A percentile compares a stretch with the other conserved stretches of the same genome.
Evolutionary conservation across 805 yeast species (phyloP).

Genomic region (Hanseniaspora clermontiae): DNA sequence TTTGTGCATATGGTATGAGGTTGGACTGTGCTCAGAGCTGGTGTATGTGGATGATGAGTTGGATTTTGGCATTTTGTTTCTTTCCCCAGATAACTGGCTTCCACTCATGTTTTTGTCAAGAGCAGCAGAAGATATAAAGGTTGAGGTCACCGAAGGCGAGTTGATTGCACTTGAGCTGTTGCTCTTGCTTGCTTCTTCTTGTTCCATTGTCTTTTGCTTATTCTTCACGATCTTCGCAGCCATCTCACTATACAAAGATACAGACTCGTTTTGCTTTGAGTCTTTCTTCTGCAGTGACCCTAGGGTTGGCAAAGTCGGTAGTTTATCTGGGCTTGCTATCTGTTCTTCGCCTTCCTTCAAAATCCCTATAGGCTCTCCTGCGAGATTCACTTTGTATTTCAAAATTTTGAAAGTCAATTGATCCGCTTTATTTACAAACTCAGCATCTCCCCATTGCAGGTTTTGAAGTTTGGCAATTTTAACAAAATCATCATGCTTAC

Average conservation of each 20-base stretch:
- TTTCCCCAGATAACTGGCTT: neutral
- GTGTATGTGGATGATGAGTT: neutral
- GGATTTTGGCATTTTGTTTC: neutral
- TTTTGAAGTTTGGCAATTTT: conserved; percentile 7
- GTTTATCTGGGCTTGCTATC: neutral
- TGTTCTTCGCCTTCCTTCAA: conserved; percentile 3
- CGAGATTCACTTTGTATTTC: conserved; percentile 5
- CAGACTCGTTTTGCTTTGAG: neutral
- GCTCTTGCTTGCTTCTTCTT: neutral
- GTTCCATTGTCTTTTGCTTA: conserved; percentile 2
- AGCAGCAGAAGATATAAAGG: neutral
- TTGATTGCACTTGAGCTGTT: neutral
- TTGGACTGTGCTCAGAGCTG: neutral
- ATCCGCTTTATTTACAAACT: neutral
- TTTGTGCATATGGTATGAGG: neutral
- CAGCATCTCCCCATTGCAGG: conserved; percentile 11
- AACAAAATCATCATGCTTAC: conserved; percentile 4
- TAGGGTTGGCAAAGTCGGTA: conserved; percentile 6
- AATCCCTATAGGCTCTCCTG: conserved; percentile 7
- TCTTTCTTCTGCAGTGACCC: neutral
- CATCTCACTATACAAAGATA: conserved; percentile 1
- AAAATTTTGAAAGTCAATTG: neutral
- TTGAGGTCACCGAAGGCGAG: neutral
- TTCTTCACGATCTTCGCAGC: neutral
- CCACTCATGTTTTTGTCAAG: neutral